phyloP scores from a whole-genome alignment of 176 grass and related monocot genomes.

The Oryza coarctata region DNA sequence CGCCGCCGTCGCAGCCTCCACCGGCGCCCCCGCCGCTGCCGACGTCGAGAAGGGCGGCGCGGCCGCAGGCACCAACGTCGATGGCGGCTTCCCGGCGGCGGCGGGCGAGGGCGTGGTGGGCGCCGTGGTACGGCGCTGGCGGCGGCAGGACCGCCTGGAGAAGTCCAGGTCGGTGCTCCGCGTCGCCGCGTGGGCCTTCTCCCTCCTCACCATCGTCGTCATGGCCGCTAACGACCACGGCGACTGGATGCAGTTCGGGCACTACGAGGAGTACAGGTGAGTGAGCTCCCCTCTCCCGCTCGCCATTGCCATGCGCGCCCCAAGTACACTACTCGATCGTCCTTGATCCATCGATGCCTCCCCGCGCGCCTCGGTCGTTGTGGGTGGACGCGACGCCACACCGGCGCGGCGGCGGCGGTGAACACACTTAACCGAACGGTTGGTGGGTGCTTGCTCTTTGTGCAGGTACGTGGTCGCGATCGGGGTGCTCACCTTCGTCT shows the following conservation, averaged over 20 bases:
- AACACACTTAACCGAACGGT: background rate
- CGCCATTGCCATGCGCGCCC: background rate
- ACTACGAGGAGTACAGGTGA: slow-evolving; percentile 67
- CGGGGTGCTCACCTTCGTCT: slow-evolving; percentile 60
- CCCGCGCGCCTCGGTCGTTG: no score
- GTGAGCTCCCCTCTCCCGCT: background rate
- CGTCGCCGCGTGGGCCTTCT: slow-evolving; percentile 34
- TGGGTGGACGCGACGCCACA: background rate
- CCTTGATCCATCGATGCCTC: background rate
- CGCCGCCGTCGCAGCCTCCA: background rate
- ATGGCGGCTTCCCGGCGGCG: background rate
- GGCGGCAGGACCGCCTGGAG: slow-evolving; percentile 53
- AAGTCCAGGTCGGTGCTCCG: slow-evolving; percentile 42
- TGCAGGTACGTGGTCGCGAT: slow-evolving; percentile 73
- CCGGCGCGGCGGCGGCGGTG: background rate
- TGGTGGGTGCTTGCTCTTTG: background rate
- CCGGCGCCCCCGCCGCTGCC: background rate
- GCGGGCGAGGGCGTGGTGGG: slow-evolving; percentile 19
- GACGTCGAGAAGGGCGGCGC: background rate
- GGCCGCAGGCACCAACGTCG: background rate
- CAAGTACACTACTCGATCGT: background rate
- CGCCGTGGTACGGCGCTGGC: slow-evolving; percentile 36
- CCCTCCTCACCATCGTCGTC: slow-evolving; percentile 55
- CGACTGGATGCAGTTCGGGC: slow-evolving; percentile 67
- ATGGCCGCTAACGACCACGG: slow-evolving; percentile 68